Evolutionary conservation across 768 basidiomycete genomes (phyloP), one percentile per base, ranked within the genome.

Genomic region (Mycena filopes): DNA sequence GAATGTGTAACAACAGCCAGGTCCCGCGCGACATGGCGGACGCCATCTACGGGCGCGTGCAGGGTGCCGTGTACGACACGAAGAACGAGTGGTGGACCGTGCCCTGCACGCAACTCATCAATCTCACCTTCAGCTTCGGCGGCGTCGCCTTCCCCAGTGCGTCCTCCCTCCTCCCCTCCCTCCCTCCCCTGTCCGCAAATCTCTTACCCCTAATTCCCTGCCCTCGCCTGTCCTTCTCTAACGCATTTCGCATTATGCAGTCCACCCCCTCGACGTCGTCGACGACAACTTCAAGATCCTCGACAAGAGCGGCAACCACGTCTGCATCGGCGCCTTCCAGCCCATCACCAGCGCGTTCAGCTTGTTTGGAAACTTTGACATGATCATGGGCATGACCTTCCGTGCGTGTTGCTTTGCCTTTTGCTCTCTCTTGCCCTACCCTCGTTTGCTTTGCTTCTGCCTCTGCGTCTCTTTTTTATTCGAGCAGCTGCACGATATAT

Each of bases 301-400:
- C 26, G 81, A 80, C 50, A 65, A 75, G 18, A 59, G 65, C 18
- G 81, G 82, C 13, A 72, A 76, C 54, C 69, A 60, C 7, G 67
- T 71, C 29, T 83, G 82, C 67, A 78, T 83, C 60, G 83, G 81
- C 15, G 77, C 81, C 90, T 93, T 92, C 78, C 91, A 92, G 68
- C 90, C 91, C 8, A 84, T 87, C 45, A 83, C 84, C 10, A 86
- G 83, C 49, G 79, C 83, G 51, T 73, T 76, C 43, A 81, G 81
- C 42, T 26, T 64, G 9, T 71, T 69, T 55, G 79, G 83, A 29
- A 80, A 74, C 29, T 92, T 82, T 66, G 90, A 92, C 71, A 83
- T 89, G 73, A 84, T 92, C 47, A 79, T 92, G 47, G 91, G 91
- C 59, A 92, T 92, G 89, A 82, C 86, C 11, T 92, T 91, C 78